Percentiles rank a stretch among this genome's conserved stretches.
These are phyloP conservation scores for Lobulomyces angularis DNA, from an alignment of 192 early-diverging fungal species.

Conservation along the genomic window DNA sequence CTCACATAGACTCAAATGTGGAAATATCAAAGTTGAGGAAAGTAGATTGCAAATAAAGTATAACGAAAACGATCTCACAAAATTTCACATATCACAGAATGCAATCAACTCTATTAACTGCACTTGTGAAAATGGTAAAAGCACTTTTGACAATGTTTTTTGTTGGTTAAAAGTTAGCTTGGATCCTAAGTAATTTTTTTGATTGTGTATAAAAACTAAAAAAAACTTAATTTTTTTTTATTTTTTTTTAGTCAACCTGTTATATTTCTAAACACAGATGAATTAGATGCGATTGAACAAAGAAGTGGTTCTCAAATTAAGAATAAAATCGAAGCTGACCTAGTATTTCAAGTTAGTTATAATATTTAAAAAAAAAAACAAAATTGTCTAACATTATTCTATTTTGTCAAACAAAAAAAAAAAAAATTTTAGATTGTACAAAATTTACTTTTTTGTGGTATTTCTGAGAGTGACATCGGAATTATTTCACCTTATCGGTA, in stretches of 20 bases:
- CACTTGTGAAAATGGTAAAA: conserved; percentile 2
- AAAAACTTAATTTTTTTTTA: too few species aligned
- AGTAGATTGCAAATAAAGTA: conserved; percentile 26
- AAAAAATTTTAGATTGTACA: conserved; percentile 33
- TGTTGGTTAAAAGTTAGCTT: conserved; percentile 59
- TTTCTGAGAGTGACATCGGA: conserved; percentile 54
- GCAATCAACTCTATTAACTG: not conserved
- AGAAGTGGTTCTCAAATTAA: conserved; percentile 38
- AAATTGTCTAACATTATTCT: conserved; percentile 1
- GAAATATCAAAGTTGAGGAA: conserved; percentile 49
- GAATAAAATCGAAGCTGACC: conserved; percentile 57
- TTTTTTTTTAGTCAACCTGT: conserved; percentile 48
- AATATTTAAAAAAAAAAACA: too few species aligned
- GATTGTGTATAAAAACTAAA: not conserved
- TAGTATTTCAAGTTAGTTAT: conserved; percentile 34
- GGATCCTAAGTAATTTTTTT: conserved; percentile 35
- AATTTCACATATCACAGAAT: not conserved
- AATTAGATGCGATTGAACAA: conserved; percentile 49
- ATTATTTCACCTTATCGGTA: conserved; percentile 79
- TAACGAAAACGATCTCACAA: not conserved
- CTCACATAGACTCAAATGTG: conserved; percentile 62
- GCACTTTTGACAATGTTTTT: too few species aligned
- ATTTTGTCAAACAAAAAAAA: not conserved
- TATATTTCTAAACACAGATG: conserved; percentile 73
- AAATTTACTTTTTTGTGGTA: conserved; percentile 48